These are phyloP conservation scores for Boletellus deceptivus DNA, from an alignment of 1,284 basidiomycete species.

Conservation along the genomic window DNA sequence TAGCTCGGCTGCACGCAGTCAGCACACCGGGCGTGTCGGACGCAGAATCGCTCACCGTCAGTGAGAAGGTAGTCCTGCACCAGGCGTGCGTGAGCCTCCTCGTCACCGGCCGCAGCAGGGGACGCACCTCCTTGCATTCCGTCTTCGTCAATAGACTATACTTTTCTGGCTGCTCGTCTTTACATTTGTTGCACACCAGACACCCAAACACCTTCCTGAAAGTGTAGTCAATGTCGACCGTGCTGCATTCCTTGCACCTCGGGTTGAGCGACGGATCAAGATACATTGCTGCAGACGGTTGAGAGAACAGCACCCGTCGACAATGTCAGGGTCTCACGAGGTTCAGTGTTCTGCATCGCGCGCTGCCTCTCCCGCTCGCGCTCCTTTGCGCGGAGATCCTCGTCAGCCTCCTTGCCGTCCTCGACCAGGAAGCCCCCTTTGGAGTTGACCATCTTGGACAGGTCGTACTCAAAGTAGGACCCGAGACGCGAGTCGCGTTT, in stretches of 20 bases:
- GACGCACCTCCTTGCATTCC: conserved; percentile 88
- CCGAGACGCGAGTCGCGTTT: conserved; percentile 72
- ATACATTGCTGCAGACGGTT: conserved; percentile 52
- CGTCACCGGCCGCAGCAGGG: neutral
- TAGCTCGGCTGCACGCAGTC: conserved; percentile 68
- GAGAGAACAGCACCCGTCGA: neutral
- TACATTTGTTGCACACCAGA: conserved; percentile 86
- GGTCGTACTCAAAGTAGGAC: conserved; percentile 93
- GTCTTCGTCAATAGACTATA: conserved; percentile 98
- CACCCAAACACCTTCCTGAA: conserved; percentile 81
- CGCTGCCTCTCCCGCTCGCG: conserved; percentile 73
- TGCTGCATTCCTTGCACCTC: conserved; percentile 79
- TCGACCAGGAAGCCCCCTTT: conserved; percentile 92
- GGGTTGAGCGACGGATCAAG: conserved; percentile 72
- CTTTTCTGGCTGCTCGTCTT: conserved; percentile 84
- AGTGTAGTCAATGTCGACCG: conserved; percentile 82
- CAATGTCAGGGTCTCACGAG: conserved; percentile 51
- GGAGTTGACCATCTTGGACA: conserved; percentile 95
- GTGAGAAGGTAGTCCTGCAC: conserved; percentile 85
- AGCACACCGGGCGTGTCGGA: neutral
- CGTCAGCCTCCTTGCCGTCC: conserved; percentile 73
- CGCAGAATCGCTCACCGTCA: conserved; percentile 55
- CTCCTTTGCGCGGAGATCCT: conserved; percentile 66
- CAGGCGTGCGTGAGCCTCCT: conserved; percentile 1
- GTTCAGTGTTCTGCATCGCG: conserved; percentile 65